These are phyloP conservation scores for Rhipidocladum racemiflorum DNA, from an alignment of 176 grass and related monocot genomes.

Conservation along the genomic window DNA sequence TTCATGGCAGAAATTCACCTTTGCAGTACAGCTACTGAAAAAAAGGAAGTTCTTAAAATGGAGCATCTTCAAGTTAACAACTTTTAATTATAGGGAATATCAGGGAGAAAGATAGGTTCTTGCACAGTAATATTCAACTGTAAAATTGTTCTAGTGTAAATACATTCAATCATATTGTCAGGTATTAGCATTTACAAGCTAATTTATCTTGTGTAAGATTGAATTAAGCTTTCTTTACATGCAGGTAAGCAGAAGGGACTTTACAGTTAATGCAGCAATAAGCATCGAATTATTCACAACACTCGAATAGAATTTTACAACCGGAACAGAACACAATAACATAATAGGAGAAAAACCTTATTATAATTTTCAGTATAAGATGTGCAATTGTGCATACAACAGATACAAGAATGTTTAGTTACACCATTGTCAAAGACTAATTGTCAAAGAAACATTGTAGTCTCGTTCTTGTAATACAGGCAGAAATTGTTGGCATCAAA, in stretches of 20 bases:
- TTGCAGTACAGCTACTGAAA: background rate
- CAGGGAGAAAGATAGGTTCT: background rate
- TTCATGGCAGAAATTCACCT: slow-evolving; percentile 24
- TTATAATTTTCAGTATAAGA: too few species aligned
- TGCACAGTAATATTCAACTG: background rate
- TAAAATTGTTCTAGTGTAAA: background rate
- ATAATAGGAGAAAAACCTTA: background rate
- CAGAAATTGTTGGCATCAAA: too few species aligned
- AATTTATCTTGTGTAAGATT: background rate
- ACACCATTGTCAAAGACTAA: background rate
- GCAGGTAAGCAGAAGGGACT: background rate
- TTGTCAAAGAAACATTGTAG: too few species aligned
- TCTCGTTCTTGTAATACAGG: background rate
- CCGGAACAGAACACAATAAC: background rate
- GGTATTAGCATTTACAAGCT: background rate
- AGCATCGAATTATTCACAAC: background rate
- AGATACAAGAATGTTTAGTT: too few species aligned
- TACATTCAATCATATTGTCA: background rate
- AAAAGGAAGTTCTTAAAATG: background rate
- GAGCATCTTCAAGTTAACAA: background rate
- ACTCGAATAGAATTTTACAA: background rate
- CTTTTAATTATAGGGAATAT: background rate
- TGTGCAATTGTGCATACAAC: too few species aligned
- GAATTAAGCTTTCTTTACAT: background rate
- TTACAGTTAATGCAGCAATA: background rate